Conservation (phyloP, 495 filamentous ascomycete genomes). For the Mytilinidion resinicola region DNA sequence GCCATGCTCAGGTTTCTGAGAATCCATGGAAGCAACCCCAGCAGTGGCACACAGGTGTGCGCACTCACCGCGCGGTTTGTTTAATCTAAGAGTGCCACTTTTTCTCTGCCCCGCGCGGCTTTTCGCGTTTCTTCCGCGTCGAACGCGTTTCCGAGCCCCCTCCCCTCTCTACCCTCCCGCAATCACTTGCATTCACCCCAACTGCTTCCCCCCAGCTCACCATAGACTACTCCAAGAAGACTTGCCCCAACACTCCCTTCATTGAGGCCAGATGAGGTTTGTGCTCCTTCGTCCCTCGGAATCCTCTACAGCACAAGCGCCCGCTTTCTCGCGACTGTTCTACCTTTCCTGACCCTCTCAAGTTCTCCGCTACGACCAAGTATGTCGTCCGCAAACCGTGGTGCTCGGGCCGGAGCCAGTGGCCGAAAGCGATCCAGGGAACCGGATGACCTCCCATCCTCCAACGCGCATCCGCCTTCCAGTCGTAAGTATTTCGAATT, state of each 20-base stretch:
- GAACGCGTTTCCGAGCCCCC: no score
- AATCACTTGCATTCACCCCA: not conserved
- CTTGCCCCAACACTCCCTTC: no score
- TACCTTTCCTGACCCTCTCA: slow-evolving; percentile 5
- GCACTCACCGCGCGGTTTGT: no score
- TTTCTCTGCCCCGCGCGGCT: no score
- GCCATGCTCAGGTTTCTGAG: no score
- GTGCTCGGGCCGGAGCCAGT: slow-evolving; percentile 45
- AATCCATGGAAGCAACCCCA: no score
- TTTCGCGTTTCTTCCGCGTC: no score
- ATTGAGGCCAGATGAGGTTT: not conserved
- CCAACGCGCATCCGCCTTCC: slow-evolving; percentile 60
- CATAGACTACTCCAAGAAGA: no score
- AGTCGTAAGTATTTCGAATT: slow-evolving; percentile 50
- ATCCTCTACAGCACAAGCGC: not conserved
- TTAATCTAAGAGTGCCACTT: no score
- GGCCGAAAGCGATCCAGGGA: slow-evolving; percentile 79
- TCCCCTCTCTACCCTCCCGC: not conserved
- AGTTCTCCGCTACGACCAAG: slow-evolving; percentile 79
- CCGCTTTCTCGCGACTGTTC: not conserved
- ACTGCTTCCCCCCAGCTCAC: no score
- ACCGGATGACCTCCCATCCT: slow-evolving; percentile 62
- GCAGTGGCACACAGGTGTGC: no score
- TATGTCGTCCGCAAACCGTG: slow-evolving; percentile 83
- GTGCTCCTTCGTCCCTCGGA: not conserved